These are phyloP conservation scores for Ganoderma sinense DNA, from an alignment of 1,284 basidiomycete genomes.

Conservation along the genomic window DNA sequence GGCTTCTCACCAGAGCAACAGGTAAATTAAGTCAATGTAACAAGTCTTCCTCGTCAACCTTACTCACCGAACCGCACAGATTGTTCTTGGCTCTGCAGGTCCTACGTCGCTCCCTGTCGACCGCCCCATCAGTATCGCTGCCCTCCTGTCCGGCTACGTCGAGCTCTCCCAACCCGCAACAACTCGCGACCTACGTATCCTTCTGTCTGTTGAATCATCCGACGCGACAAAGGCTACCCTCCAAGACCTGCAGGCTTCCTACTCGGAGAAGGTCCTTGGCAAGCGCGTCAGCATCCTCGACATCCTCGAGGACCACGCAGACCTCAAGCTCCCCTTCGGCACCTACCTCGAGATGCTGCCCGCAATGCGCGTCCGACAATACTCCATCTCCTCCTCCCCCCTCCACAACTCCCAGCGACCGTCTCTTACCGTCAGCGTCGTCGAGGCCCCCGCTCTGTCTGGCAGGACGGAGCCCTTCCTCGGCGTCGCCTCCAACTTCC, in stretches of 20 bases:
- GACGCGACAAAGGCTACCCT: conserved; percentile 34
- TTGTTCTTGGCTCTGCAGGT: conserved; percentile 47
- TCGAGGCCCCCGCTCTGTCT: conserved; percentile 47
- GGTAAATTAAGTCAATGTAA: conserved; percentile 37
- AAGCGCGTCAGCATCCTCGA: conserved; percentile 53
- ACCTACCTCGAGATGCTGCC: conserved; percentile 53
- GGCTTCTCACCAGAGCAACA: conserved; percentile 51
- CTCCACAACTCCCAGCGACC: conserved; percentile 53
- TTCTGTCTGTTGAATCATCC: conserved; percentile 24
- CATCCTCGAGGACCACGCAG: conserved; percentile 50
- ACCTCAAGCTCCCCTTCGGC: conserved; percentile 49
- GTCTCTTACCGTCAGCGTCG: conserved; percentile 55
- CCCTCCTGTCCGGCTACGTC: conserved; percentile 52
- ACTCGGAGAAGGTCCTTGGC: conserved; percentile 46
- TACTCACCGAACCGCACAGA: conserved; percentile 32
- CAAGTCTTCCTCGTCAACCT: neutral
- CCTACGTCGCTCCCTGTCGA: conserved; percentile 52
- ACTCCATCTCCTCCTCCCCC: conserved; percentile 62
- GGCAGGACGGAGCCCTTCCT: conserved; percentile 46
- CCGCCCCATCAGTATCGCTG: conserved; percentile 44
- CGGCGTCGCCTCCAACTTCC: conserved; percentile 58
- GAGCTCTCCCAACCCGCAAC: conserved; percentile 57
- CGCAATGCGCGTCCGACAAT: conserved; percentile 58
- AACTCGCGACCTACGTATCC: conserved; percentile 43
- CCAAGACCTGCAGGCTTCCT: conserved; percentile 40